Base-by-base conservation (phyloP, 2,329 filamentous ascomycete species). In the Aureobasidium sp. region DNA sequence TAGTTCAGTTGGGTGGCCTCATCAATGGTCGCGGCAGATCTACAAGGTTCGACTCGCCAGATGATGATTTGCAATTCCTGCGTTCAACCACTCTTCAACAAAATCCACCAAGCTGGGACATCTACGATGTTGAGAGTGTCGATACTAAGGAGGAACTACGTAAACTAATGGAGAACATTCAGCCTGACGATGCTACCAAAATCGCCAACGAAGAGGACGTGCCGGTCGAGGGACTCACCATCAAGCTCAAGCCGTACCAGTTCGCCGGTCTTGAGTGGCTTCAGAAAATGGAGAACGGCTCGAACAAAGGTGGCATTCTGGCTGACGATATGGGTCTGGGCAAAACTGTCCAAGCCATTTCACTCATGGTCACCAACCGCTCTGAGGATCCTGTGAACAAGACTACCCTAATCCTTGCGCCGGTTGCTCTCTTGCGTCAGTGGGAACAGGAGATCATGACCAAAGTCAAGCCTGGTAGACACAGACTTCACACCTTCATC, bases 321-420 rank as follows among this genome's bases (percentile, higher is more conserved):
- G 88, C 86, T 1, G 88, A 91, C 68, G 88, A 91, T 65, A 94
- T 93, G 90, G 90, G 90, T 7, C 77, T 93, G 11, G 90, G 90
- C 8, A 93, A 94, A 74, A 93, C 90, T 0, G 87, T 96, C 29
- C 90, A 93, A 64, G 87, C 89, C 5, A 78, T 97, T 27, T 84
- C 91, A 4, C 80, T 96, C 45, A 88, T 96, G 67, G 78, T 90
- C 13, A 82, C 83, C 5, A 81, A 86, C 6, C 86, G 81, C n/a
- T 84, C 88, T 0, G 73, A 77, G 0, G 79, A 86, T 63, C 74
- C 75, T n/a, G 72, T 76, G 64, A 78, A 75, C 62, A 84, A 90
- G 78, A 91, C 91, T 0, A 94, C 86, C n/a, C 76, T 96, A 29
- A 90, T 96, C 52, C 80, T 96, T 52, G 89, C 87, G 0, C 91